These are phyloP conservation scores for Lanmaoa rubissima DNA, from an alignment of 768 basidiomycete species.

Conservation along the genomic window DNA sequence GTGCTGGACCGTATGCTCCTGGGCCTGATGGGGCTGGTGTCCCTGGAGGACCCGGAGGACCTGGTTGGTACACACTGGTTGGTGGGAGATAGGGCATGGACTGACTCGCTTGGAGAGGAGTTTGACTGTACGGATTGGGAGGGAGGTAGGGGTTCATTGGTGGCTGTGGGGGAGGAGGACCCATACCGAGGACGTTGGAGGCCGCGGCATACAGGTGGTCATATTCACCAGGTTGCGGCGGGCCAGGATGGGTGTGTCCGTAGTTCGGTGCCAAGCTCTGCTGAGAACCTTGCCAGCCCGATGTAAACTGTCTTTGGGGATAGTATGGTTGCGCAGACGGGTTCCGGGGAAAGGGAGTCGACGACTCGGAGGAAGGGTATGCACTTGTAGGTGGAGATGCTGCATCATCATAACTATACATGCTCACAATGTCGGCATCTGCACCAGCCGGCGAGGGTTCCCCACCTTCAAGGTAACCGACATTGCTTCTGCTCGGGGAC, in stretches of 20 bases:
- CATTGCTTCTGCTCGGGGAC: conserved; percentile 26
- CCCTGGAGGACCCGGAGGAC: conserved; percentile 16
- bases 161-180: conserved; percentile 44
- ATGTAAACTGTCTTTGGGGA: conserved; percentile 19
- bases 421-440: conserved; percentile 38
- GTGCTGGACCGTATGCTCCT: conserved; percentile 20
- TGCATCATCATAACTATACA: conserved; percentile 40
- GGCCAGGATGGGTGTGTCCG: conserved; percentile 14
- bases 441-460: conserved; percentile 23
- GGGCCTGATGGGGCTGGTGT: conserved; percentile 17
- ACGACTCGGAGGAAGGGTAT: conserved; percentile 25
- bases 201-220: conserved; percentile 71
- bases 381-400: conserved; percentile 30
- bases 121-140: conserved; percentile 23
- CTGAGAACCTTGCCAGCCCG: conserved; percentile 31
- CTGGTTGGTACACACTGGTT: conserved; percentile 24
- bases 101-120: conserved; percentile 28
- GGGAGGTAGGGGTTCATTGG: conserved; percentile 21
- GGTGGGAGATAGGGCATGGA: conserved; percentile 34
- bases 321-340: conserved; percentile 23
- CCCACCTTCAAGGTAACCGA: conserved; percentile 26
- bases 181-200: conserved; percentile 78
- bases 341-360: conserved; percentile 16
- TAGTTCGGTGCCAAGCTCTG: conserved; percentile 21
- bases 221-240: conserved; percentile 42